Evolutionary conservation across 352 stramenopile species (phyloP).

Genomic region (Thalassiosira ordinaria): DNA sequence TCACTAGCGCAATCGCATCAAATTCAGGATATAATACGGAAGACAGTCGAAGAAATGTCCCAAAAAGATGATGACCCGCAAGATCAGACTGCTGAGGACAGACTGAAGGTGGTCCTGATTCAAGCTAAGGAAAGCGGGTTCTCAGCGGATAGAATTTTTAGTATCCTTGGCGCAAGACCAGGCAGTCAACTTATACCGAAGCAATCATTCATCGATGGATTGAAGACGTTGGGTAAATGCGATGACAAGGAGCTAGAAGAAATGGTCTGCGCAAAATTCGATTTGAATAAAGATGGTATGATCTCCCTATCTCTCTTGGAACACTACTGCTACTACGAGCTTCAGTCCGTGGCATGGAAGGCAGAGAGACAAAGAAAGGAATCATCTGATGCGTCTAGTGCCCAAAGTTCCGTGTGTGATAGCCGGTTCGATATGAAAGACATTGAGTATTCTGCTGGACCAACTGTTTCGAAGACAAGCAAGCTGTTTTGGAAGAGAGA

Average conservation of each 20-base stretch:
- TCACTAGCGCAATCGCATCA: conserved; percentile 39
- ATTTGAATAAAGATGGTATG: conserved; percentile 48
- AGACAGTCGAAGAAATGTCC: conserved; percentile 38
- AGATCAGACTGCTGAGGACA: conserved; percentile 24
- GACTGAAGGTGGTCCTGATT: conserved; percentile 41
- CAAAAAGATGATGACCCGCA: neutral
- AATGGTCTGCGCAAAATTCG: conserved; percentile 49
- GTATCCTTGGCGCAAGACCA: conserved; percentile 26
- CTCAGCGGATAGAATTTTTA: conserved; percentile 49
- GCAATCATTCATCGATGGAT: conserved; percentile 39
- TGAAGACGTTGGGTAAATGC: conserved; percentile 43
- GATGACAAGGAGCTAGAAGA: conserved; percentile 36
- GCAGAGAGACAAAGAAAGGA: conserved; percentile 41
- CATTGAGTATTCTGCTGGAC: conserved; percentile 30
- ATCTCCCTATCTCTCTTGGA: conserved; percentile 57
- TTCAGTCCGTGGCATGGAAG: conserved; percentile 56
- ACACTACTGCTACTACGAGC: conserved; percentile 57
- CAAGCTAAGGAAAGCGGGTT: conserved; percentile 51
- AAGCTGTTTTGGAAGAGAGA: conserved; percentile 64
- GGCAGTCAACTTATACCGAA: conserved; percentile 28
- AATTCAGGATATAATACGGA: conserved; percentile 46
- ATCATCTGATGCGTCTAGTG: neutral
- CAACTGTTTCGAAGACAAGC: conserved; percentile 22
- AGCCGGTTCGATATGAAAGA: conserved; percentile 37
- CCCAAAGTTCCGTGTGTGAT: conserved; percentile 10